Conservation (phyloP, 345 rosid species). For the Passiflora organensis region DNA sequence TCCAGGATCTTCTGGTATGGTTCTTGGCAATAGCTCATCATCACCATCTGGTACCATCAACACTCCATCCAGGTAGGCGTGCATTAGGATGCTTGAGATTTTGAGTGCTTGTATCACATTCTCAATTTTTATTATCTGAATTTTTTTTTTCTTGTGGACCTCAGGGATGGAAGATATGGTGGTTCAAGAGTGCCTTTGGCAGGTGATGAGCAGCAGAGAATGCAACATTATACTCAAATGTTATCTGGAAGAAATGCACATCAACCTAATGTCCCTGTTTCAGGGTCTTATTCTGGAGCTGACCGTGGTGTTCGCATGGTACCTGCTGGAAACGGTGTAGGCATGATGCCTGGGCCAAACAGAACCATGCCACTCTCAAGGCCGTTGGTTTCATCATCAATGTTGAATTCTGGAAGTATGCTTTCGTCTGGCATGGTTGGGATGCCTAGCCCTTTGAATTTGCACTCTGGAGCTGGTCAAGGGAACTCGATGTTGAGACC, state of each 20-base stretch:
- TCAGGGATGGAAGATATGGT: conserved; percentile 70
- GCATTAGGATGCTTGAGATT: conserved; percentile 13
- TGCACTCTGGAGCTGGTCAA: conserved; percentile 67
- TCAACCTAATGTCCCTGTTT: conserved; percentile 62
- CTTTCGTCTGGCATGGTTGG: conserved; percentile 67
- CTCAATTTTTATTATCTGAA: conserved; percentile 10
- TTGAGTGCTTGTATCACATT: conserved; percentile 12
- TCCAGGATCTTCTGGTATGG: conserved; percentile 62
- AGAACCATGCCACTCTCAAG: conserved; percentile 69
- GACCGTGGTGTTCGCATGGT: conserved; percentile 56
- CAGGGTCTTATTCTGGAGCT: conserved; percentile 63
- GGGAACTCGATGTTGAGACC: conserved; percentile 75
- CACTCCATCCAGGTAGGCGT: conserved; percentile 52
- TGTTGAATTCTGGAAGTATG: conserved; percentile 60
- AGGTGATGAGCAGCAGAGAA: conserved; percentile 76
- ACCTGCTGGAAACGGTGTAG: conserved; percentile 69
- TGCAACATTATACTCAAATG: conserved; percentile 68
- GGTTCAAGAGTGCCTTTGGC: conserved; percentile 68
- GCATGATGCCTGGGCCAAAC: conserved; percentile 55
- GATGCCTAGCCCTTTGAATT: conserved; percentile 53
- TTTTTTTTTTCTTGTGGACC: conserved; percentile 11
- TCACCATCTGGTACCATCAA: conserved; percentile 57
- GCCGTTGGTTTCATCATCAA: conserved; percentile 61
- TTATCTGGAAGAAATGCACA: conserved; percentile 58
- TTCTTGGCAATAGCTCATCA: conserved; percentile 48